Evolutionary conservation across 169 alveolate genomes (phyloP).

Genomic region (Blepharisma undulans): DNA sequence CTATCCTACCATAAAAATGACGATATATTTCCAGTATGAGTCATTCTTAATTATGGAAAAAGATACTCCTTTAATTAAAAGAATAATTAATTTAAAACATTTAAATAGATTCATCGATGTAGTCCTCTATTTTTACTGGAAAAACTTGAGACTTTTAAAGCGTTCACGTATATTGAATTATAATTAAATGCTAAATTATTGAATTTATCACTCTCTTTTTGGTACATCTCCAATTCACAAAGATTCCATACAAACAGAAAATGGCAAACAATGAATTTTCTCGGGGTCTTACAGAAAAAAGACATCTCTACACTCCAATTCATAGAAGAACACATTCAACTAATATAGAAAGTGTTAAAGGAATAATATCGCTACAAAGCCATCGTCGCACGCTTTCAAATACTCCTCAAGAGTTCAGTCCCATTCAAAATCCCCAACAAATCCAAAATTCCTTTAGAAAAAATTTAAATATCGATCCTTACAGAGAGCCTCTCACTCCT

Average conservation of each 20-base stretch:
- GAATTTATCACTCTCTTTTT: background rate
- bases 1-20: background rate
- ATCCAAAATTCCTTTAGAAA: background rate
- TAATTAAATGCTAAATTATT: no score
- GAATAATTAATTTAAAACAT: background rate
- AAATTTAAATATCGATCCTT: background rate
- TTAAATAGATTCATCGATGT: background rate
- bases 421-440: background rate
- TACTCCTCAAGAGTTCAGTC: background rate
- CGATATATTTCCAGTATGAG: background rate
- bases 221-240: background rate
- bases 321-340: conserved; percentile 7
- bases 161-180: background rate
- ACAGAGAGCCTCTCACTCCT: background rate
- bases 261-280: background rate
- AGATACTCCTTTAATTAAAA: background rate
- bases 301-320: background rate
- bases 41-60: background rate
- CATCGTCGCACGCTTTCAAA: conserved; percentile 3
- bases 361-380: background rate
- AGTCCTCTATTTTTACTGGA: background rate
- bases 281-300: background rate
- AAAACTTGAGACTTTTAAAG: background rate
- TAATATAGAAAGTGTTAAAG: background rate
- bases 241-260: background rate